phyloP scores from a whole-genome alignment of 2,329 filamentous ascomycete genomes.

The Cordyceps javanica region DNA sequence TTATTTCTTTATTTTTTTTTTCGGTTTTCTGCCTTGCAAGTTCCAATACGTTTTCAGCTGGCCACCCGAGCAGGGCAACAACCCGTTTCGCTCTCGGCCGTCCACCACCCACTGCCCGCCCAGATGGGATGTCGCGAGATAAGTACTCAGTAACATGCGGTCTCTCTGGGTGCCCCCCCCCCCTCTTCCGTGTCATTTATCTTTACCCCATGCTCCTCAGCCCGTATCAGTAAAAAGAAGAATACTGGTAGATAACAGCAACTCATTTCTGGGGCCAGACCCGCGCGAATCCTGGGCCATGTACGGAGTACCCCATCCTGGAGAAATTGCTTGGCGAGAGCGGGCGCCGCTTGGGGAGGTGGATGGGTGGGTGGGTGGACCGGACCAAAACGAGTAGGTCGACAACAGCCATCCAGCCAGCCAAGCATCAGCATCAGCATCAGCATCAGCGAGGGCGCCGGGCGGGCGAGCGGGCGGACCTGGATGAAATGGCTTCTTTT shows the following conservation, averaged over 20 bases:
- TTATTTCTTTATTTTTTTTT: neutral
- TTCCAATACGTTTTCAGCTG: neutral
- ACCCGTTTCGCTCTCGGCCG: neutral
- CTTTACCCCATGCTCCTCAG: neutral
- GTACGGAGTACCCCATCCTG: neutral
- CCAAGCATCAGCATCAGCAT: too few relatives aligned
- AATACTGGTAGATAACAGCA: neutral
- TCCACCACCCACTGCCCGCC: too few relatives aligned
- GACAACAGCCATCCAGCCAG: too few relatives aligned
- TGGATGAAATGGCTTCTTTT: too few relatives aligned
- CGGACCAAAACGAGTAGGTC: neutral
- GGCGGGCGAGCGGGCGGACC: too few relatives aligned
- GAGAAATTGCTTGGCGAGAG: constrained; percentile 2
- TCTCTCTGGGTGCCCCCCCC: too few relatives aligned
- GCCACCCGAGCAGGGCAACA: neutral
- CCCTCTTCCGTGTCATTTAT: too few relatives aligned
- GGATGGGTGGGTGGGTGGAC: neutral
- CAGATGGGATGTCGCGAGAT: too few relatives aligned
- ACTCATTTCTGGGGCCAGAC: neutral
- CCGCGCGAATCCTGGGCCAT: neutral
- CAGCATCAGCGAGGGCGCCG: too few relatives aligned
- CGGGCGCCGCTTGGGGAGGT: neutral
- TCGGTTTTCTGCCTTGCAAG: neutral
- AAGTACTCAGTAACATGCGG: too few relatives aligned
- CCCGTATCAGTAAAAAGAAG: neutral